Conservation (phyloP, 352 stramenopile genomes). For the Elongisporangium anandrum region DNA sequence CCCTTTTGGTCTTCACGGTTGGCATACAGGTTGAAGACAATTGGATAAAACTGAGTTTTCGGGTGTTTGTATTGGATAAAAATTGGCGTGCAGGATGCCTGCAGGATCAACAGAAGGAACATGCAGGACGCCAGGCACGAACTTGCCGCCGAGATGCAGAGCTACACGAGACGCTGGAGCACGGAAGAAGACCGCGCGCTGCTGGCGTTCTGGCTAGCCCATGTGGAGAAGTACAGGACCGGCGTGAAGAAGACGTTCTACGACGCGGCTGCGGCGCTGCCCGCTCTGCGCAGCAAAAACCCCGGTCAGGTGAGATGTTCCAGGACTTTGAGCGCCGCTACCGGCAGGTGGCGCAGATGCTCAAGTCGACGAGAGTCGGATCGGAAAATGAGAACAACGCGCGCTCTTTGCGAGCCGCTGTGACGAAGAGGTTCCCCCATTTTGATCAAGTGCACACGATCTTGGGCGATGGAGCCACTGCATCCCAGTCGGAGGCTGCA, state of each 20-base stretch:
- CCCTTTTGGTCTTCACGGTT: background rate
- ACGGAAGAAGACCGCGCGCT: constrained; percentile 11
- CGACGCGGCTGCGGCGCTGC: constrained; percentile 5
- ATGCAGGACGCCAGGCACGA: too few relatives aligned
- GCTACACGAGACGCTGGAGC: constrained; percentile 3
- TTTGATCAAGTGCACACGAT: constrained; percentile 16
- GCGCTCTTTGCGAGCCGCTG: constrained; percentile 4
- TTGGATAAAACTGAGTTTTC: background rate
- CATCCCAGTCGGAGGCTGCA: too few relatives aligned
- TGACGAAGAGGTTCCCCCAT: constrained; percentile 14
- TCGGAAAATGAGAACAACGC: background rate
- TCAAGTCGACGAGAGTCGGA: constrained; percentile 4
- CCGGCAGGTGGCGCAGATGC: constrained; percentile 5
- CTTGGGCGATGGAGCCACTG: constrained; percentile 1
- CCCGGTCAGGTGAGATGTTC: constrained; percentile 13
- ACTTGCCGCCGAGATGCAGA: background rate
- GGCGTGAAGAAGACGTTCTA: constrained; percentile 16
- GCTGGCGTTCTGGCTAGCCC: constrained; percentile 11
- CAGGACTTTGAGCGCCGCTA: constrained; percentile 18
- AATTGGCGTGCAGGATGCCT: too few relatives aligned
- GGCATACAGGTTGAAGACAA: background rate
- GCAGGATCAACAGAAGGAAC: too few relatives aligned
- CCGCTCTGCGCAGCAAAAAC: constrained; percentile 11
- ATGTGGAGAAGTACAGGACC: constrained; percentile 9
- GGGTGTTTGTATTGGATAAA: too few relatives aligned